Evolutionary conservation across 176 grass and related monocot species (phyloP).

Genomic region (Eremochloa ophiuroides): DNA sequence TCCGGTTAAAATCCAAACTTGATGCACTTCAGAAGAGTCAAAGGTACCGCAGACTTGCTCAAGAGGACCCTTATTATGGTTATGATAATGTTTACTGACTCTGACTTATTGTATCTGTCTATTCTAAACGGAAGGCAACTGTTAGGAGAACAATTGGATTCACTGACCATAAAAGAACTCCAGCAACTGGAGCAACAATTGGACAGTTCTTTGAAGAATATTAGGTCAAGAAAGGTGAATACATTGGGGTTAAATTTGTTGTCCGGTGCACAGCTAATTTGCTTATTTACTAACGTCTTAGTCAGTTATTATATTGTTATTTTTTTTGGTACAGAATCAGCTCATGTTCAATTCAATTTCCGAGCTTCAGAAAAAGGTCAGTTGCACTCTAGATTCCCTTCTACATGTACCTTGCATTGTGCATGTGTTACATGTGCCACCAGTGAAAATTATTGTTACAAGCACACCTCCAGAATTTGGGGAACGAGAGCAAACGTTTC

Average conservation of each 20-base stretch:
- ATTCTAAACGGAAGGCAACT: constrained; percentile 54
- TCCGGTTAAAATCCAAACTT: constrained; percentile 52
- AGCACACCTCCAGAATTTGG: background rate
- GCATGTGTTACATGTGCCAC: background rate
- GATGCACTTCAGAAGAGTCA: constrained; percentile 75
- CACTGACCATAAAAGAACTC: constrained; percentile 64
- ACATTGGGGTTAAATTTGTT: constrained; percentile 1
- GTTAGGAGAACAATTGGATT: constrained; percentile 71
- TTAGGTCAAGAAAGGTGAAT: constrained; percentile 84
- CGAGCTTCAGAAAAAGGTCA: constrained; percentile 76
- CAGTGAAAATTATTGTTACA: background rate
- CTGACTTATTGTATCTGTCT: background rate
- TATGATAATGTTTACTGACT: background rate
- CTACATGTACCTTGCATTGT: background rate
- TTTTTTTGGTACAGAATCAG: constrained; percentile 48
- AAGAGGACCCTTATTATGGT: constrained; percentile 4
- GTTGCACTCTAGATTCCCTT: constrained; percentile 2
- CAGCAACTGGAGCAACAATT: constrained; percentile 86
- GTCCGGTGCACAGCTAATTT: background rate
- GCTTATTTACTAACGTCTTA: background rate
- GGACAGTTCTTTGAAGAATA: constrained; percentile 72
- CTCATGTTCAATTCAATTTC: constrained; percentile 61
- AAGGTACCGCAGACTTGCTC: constrained; percentile 35
- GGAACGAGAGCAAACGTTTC: background rate
- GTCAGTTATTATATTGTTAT: constrained; percentile 5